phyloP scores from a whole-genome alignment of 176 grass and related monocot genomes.

The Aegilops bicornis region DNA sequence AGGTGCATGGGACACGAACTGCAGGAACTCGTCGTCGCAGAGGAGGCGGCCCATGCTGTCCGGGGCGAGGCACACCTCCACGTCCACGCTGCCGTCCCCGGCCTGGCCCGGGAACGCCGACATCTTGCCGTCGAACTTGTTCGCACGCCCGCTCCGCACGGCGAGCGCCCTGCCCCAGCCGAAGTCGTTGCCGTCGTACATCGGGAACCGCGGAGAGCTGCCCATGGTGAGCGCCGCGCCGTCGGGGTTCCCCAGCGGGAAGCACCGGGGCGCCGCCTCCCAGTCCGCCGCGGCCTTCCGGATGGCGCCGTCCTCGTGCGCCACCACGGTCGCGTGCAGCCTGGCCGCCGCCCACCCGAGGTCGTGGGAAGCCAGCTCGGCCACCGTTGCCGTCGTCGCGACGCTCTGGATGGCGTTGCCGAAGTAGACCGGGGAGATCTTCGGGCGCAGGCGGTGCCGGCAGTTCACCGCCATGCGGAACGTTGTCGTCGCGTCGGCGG shows the following conservation, averaged over 20 bases:
- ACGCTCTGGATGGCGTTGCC: conserved; percentile 97
- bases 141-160: conserved; percentile 73
- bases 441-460: conserved; percentile 69
- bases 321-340: conserved; percentile 58
- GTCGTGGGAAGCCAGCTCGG: conserved; percentile 50
- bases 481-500: conserved; percentile 40
- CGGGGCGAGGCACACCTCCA: conserved; percentile 89
- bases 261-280: conserved; percentile 82
- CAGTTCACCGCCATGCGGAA: conserved; percentile 98
- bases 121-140: conserved; percentile 98
- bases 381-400: conserved; percentile 57
- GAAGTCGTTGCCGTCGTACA: conserved; percentile 95
- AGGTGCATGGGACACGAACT: conserved; percentile 44
- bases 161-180: conserved; percentile 80
- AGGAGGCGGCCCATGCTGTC: conserved; percentile 84
- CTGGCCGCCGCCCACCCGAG: conserved; percentile 59
- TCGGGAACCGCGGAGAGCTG: conserved; percentile 87
- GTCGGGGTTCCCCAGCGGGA: conserved; percentile 90
- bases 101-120: conserved; percentile 77
- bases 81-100: conserved; percentile 72
- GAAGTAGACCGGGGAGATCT: conserved; percentile 68
- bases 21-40: conserved; percentile 68
- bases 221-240: conserved; percentile 90
- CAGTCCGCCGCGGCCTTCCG: conserved; percentile 58
- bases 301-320: conserved; percentile 57